Conservation (phyloP, 306 rosid species). For the Alnus rubra region DNA sequence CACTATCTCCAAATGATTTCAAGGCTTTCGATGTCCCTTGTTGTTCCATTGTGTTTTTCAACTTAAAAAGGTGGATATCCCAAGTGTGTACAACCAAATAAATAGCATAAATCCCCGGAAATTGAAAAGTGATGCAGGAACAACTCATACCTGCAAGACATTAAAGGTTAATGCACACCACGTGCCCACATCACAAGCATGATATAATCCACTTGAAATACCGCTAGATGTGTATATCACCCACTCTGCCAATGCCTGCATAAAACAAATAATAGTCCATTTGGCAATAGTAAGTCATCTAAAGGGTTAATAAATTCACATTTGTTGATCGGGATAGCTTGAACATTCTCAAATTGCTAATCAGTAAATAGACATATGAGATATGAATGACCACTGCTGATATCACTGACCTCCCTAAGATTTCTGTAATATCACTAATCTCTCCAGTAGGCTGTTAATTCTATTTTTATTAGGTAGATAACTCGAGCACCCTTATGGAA, state of each 20-base stretch:
- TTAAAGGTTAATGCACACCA: conserved; percentile 76
- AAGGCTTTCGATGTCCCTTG: neutral
- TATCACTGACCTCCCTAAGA: neutral
- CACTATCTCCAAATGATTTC: neutral
- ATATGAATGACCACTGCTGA: neutral
- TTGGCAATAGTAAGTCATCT: conserved; percentile 16
- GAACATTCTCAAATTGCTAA: neutral
- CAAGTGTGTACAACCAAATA: neutral
- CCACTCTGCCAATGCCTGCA: conserved; percentile 95
- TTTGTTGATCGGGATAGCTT: neutral
- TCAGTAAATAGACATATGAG: neutral
- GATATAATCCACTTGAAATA: conserved; percentile 81
- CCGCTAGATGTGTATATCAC: conserved; percentile 81
- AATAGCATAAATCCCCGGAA: neutral
- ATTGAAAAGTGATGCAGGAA: conserved; percentile 17
- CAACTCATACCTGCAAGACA: conserved; percentile 70
- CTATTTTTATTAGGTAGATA: neutral
- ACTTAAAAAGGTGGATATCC: neutral
- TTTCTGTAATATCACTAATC: neutral
- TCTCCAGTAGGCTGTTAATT: neutral
- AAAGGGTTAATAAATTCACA: conserved; percentile 1
- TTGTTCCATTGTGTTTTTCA: neutral
- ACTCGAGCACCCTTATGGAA: neutral
- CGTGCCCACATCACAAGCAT: conserved; percentile 97
- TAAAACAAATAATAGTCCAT: conserved; percentile 20